A percentile compares a stretch with the other conserved stretches of the same genome.
These are phyloP conservation scores for Epichloe coenophiala DNA, from an alignment of 2,329 filamentous ascomycete species.

Conservation along the genomic window DNA sequence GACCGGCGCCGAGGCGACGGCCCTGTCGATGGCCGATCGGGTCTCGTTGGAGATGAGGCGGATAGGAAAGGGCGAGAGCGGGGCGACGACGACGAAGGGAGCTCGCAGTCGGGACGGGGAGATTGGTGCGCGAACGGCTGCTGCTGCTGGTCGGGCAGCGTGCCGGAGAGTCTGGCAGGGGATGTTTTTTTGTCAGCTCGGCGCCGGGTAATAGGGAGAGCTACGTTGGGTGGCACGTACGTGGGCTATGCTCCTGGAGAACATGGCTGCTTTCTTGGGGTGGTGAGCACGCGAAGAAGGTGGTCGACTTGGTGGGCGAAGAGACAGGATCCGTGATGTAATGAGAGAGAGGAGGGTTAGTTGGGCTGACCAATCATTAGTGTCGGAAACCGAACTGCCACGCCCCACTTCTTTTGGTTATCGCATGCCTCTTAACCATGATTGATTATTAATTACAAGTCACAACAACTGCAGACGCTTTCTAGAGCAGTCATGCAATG, in stretches of 20 bases:
- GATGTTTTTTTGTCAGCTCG: not conserved
- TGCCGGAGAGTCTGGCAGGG: slow-evolving; percentile 23
- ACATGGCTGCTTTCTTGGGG: slow-evolving; percentile 9
- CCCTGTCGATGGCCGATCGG: slow-evolving; percentile 75
- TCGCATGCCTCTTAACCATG: too few species aligned
- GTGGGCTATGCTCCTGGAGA: slow-evolving; percentile 12
- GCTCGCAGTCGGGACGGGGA: slow-evolving; percentile 10
- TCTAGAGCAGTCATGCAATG: too few species aligned
- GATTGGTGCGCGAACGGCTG: not conserved
- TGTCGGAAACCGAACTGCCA: not conserved
- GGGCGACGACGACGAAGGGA: slow-evolving; percentile 5
- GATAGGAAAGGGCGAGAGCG: slow-evolving; percentile 24
- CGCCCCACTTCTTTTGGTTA: too few species aligned
- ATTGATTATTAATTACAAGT: too few species aligned
- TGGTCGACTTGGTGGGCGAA: too few species aligned
- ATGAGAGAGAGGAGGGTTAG: not conserved
- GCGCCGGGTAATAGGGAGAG: not conserved
- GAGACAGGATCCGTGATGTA: not conserved
- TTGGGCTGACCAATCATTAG: not conserved
- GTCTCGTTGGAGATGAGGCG: slow-evolving; percentile 73
- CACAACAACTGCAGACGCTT: too few species aligned
- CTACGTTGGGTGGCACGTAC: slow-evolving; percentile 6
- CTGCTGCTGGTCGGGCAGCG: slow-evolving; percentile 17
- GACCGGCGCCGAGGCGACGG: slow-evolving; percentile 74
- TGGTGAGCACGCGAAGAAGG: too few species aligned